Base-by-base conservation (phyloP, 192 early-diverging fungal genomes). In the Backusella circina region DNA sequence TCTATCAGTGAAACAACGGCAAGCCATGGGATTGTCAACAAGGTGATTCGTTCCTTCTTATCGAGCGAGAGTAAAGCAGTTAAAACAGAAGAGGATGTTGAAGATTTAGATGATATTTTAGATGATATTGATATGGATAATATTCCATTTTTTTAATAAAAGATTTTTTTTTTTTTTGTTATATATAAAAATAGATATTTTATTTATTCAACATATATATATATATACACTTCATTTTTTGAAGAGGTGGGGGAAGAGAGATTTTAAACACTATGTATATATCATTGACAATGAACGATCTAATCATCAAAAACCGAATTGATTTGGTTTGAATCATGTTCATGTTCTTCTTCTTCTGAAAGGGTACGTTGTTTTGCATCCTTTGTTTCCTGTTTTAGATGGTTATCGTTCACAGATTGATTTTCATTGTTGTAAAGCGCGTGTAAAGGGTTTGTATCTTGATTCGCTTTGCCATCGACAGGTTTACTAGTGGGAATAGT, bases 41-140 rank as follows among this genome's bases (percentile, higher is more conserved):
- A 71, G 21, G 10, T 77, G 21, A 67, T 71, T 12, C 61, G 76
- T 33, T 72, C 76, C 2, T 77, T 77, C 41, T 41, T 77, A 67
- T 67, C 36, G 5, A 15, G 26, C 23, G 61, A 74, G 2, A 35
- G 13, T 28, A 39, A 26, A 23, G 69, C 6, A 54, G 23, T 3
- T 38, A 6, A 30, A 28, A 0, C 33, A 5, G 57, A 28, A 2
- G 69, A 76, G 15, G 28, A 61, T 38, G 69, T 71, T 39, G 7
- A 69, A 57, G 75, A 70, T 26, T 37, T 71, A 9, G 75, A 76
- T 65, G 32, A 36, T 1, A 21, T 76, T n/a, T 54, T 71, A 3
- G 75, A 76, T 70, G 75, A 76, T 3, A 30, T 64, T 71, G 75
- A 76, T 37, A 71, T 76, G 75, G 68, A 71, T 41, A 41, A 28